Base-by-base conservation (phyloP, 148 eudicot species). In the Mesembryanthemum crystallinum region DNA sequence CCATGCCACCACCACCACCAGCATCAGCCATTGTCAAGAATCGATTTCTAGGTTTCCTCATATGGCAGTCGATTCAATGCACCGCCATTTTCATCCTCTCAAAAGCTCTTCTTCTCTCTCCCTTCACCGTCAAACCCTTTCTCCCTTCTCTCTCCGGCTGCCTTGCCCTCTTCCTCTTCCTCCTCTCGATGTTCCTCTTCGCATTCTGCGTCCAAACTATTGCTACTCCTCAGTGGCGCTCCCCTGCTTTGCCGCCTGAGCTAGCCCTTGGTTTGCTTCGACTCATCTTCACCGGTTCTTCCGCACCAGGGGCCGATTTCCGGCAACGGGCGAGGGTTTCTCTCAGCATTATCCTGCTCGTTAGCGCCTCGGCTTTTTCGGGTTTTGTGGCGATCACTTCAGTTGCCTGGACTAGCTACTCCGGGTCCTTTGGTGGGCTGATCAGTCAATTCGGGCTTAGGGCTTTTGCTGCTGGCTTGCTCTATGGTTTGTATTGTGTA, bases 21-120 rank as follows among this genome's bases (percentile, higher is more conserved):
- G 59, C 83, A 7, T 17, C 77, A 1, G 78, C 54, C 12, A 71
- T 77, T 20, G 9, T 86, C 63, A 82, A 83, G 23, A 77, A 84
- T 35, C 88, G 98, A 7, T 83, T 82, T 71, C 71, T 90, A 39
- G 88, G 92, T 65, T 94, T 92, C 75, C 82, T 92, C 11, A 82
- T 92, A 70, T 92, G 98, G 98, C 96, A 94, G 71, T 73, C 89
- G 6, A 79, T 92, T 25, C 91, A 79, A 73, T 83, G 95, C 0
- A 77, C 89, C 25, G 10, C 75, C 69, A 24, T 89, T 25, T 90
- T 80, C 79, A 9, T 71, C 35, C 75, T 91, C 68, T 72, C 70
- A 76, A 90, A 87, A 63, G 3, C 75, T 71, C 45, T 85, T 7
- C 51, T 88, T 7, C 69, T 82, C 69, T 69, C 79, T 20, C 82